Conservation (phyloP, 2,329 filamentous ascomycete genomes). For the Cladophialophora bantiana region DNA sequence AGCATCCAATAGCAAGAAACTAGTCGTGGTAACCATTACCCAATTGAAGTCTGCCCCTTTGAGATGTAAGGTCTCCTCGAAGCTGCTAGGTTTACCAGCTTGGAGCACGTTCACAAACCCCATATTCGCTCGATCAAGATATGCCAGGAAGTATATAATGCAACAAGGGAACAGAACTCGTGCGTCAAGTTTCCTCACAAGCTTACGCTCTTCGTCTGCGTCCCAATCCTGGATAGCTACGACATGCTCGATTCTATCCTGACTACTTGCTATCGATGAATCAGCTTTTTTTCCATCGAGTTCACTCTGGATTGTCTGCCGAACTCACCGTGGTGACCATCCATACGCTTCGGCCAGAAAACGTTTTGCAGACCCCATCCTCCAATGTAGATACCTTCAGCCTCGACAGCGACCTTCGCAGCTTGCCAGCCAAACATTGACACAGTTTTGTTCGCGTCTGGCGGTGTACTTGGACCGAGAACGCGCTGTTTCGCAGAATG, state of each 20-base stretch:
- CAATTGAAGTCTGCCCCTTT: slow-evolving; percentile 38
- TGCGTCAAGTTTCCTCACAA: slow-evolving; percentile 38
- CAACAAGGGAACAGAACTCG: slow-evolving; percentile 35
- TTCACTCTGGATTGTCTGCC: not conserved
- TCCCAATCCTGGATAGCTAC: slow-evolving; percentile 34
- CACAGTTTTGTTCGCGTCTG: not conserved
- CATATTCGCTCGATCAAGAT: slow-evolving; percentile 38
- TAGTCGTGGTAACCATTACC: slow-evolving; percentile 18
- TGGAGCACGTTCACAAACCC: slow-evolving; percentile 37
- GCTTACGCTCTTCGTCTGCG: slow-evolving; percentile 32
- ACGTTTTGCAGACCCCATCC: slow-evolving; percentile 27
- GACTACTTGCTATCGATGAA: slow-evolving; percentile 19
- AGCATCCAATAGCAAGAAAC: not conserved
- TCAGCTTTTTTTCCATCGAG: not conserved
- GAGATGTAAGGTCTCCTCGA: slow-evolving; percentile 31
- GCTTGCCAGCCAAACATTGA: slow-evolving; percentile 20
- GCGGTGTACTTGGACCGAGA: not conserved
- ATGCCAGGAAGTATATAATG: slow-evolving; percentile 39
- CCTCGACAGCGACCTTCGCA: slow-evolving; percentile 26
- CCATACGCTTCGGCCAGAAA: slow-evolving; percentile 19
- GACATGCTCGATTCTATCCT: slow-evolving; percentile 29
- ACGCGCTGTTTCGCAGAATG: not conserved
- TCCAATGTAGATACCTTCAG: slow-evolving; percentile 31
- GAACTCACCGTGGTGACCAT: slow-evolving; percentile 23
- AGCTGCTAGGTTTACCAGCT: slow-evolving; percentile 25